Base-by-base conservation (phyloP, 805 yeast species). In the Candida sakaeoensis region DNA sequence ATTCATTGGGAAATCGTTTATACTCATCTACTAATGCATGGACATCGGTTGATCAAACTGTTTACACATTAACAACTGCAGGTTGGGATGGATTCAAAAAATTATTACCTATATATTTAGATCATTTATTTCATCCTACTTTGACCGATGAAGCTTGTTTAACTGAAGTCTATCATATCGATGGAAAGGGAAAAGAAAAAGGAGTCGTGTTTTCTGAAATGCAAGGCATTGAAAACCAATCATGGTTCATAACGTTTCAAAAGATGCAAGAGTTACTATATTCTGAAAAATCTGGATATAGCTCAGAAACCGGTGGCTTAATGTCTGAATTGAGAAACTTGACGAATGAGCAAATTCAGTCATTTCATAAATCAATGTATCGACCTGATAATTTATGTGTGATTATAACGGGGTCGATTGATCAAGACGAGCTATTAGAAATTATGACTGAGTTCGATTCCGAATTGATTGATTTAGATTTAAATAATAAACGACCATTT, bases 131-230 rank as follows among this genome's bases (percentile, higher is more conserved):
- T 33, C 60, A 80, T 50, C 97, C 99, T 2, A 86, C 95, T 0
- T 64, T 93, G 38, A 83, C 95, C 1, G 95, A 89, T 54, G 86
- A 80, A 38, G 95, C 95, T 0, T 93, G 95, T 52, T 66, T 82
- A 39, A 93, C 99, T 1, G 99, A 93, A 58, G 98, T 93, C 7
- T 87, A 87, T 58, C 98, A 93, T 58, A 77, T 93, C 33, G 98
- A 93, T 58, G 96, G 95, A 2, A 74, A 78, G 7, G 95, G 85
- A 23, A 79, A 83, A 48, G 99, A 93, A 51, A 88, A 88, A 57
- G 99, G 99, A 51, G 99, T 93, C 22, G 98, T 93, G 3, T 93
- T 85, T 57, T 83, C 95, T 39, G 99, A 93, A 63, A 93, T 93
- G 98, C 96, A 87, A 55, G 97, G 89, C 19, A 80, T 85, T 41